phyloP scores from a whole-genome alignment of 805 yeast species.

The Wickerhamiella spandovensis region DNA sequence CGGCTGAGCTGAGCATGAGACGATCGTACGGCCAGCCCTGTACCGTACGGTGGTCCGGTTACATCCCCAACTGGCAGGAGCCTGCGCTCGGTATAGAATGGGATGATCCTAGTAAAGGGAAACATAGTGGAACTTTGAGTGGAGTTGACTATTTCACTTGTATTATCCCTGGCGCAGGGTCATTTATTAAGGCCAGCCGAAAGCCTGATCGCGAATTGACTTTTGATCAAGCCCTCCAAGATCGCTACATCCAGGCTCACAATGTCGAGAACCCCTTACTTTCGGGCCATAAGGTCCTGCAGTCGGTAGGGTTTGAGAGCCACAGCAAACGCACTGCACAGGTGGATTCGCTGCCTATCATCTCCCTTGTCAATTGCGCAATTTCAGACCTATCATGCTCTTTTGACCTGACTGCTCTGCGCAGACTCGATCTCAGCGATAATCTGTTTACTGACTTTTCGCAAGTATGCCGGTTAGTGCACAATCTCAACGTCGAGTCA shows the following conservation, averaged over 20 bases:
- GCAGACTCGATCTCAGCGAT: slow-evolving; percentile 43
- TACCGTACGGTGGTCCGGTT: slow-evolving; percentile 52
- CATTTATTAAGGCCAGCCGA: slow-evolving; percentile 43
- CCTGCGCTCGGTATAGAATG: slow-evolving; percentile 71
- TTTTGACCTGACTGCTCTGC: slow-evolving; percentile 5
- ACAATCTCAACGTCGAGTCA: slow-evolving; percentile 25
- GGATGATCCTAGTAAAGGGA: slow-evolving; percentile 63
- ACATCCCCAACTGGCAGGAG: slow-evolving; percentile 48
- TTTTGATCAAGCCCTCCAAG: slow-evolving; percentile 38
- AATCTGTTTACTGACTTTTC: slow-evolving; percentile 38
- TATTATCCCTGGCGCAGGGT: slow-evolving; percentile 36
- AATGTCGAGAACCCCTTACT: slow-evolving; percentile 23
- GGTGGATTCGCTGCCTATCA: slow-evolving; percentile 31
- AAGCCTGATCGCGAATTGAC: slow-evolving; percentile 22
- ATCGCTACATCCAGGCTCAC: slow-evolving; percentile 33
- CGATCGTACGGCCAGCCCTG: slow-evolving; percentile 32
- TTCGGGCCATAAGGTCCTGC: slow-evolving; percentile 46
- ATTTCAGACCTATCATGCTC: background rate
- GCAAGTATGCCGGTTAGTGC: slow-evolving; percentile 28
- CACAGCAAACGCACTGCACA: slow-evolving; percentile 36
- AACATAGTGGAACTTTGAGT: slow-evolving; percentile 48
- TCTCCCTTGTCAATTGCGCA: slow-evolving; percentile 36
- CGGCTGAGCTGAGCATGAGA: background rate
- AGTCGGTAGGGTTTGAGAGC: slow-evolving; percentile 53
- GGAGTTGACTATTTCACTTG: slow-evolving; percentile 43